Evolutionary conservation across 495 filamentous ascomycete species (phyloP).

Genomic region (Neurospora hispaniola): DNA sequence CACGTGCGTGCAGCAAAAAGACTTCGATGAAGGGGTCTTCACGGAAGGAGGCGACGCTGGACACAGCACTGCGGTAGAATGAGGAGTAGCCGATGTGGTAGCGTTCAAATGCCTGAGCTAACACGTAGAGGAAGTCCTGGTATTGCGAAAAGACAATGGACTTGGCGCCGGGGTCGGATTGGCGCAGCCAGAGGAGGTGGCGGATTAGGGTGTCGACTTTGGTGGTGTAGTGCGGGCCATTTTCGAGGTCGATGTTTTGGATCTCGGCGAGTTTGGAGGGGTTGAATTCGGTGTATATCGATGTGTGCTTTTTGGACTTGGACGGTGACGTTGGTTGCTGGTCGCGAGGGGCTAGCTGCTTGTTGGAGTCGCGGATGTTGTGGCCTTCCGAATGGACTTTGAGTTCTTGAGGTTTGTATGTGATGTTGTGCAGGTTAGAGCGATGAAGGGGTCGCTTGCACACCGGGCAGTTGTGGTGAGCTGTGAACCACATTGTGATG

Average conservation of each 20-base stretch:
- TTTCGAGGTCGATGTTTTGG: slow-evolving; percentile 62
- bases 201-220: slow-evolving; percentile 78
- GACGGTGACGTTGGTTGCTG: background rate
- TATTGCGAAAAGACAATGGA: slow-evolving; percentile 83
- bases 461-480: slow-evolving; percentile 55
- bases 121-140: slow-evolving; percentile 64
- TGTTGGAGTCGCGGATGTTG: background rate
- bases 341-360: background rate
- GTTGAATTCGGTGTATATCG: slow-evolving; percentile 69
- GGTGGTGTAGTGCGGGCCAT: slow-evolving; percentile 60
- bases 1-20: slow-evolving; percentile 79
- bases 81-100: slow-evolving; percentile 62
- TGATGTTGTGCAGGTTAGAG: slow-evolving; percentile 69
- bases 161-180: slow-evolving; percentile 78
- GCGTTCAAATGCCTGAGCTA: slow-evolving; percentile 52
- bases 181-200: slow-evolving; percentile 75
- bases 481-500: slow-evolving; percentile 61
- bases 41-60: slow-evolving; percentile 64
- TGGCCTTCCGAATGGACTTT: slow-evolving; percentile 53
- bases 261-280: slow-evolving; percentile 64
- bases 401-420: slow-evolving; percentile 64
- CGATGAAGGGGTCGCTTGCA: slow-evolving; percentile 58
- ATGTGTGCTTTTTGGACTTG: slow-evolving; percentile 9
- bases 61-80: slow-evolving; percentile 39
- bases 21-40: slow-evolving; percentile 65